phyloP scores from a whole-genome alignment of 2,329 filamentous ascomycete species.

The Alternaria ventricosa region DNA sequence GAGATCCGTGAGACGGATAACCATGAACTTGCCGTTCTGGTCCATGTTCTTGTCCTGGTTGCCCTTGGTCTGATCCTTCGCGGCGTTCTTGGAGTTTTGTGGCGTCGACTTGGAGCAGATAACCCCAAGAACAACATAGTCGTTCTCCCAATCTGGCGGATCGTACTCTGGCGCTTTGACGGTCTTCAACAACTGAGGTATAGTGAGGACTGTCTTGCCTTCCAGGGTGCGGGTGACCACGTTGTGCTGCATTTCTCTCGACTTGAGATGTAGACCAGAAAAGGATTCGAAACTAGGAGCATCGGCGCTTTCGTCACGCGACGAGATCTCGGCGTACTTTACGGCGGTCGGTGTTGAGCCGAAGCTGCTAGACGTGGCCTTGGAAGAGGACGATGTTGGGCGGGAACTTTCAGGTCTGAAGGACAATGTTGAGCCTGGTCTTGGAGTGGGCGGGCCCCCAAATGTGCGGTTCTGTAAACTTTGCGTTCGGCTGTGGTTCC shows the following conservation, averaged over 20 bases:
- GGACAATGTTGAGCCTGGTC: conserved; percentile 33
- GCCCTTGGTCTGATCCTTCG: conserved; percentile 49
- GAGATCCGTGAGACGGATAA: conserved; percentile 84
- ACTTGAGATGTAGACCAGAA: conserved; percentile 82
- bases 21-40: conserved; percentile 85
- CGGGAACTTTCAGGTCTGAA: conserved; percentile 26
- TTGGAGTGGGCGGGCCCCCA: conserved; percentile 10
- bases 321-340: conserved; percentile 41
- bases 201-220: conserved; percentile 75
- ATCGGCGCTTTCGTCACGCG: conserved; percentile 59
- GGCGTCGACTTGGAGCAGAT: conserved; percentile 89
- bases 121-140: conserved; percentile 88
- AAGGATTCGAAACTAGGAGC: conserved; percentile 72
- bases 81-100: conserved; percentile 62
- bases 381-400: conserved; percentile 29
- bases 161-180: conserved; percentile 85
- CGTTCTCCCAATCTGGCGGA: conserved; percentile 80
- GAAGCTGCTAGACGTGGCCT: conserved; percentile 29
- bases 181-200: conserved; percentile 80
- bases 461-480: conserved; percentile 11
- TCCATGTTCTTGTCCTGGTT: conserved; percentile 60
- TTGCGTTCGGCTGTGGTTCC: conserved; percentile 21
- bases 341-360: conserved; percentile 26
- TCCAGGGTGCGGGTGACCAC: conserved; percentile 79
- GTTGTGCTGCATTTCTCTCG: conserved; percentile 80